Evolutionary conservation across 164 flowering plant genomes (phyloP), one percentile per base, ranked within the genome.

Genomic region (Umbellularia californica): DNA sequence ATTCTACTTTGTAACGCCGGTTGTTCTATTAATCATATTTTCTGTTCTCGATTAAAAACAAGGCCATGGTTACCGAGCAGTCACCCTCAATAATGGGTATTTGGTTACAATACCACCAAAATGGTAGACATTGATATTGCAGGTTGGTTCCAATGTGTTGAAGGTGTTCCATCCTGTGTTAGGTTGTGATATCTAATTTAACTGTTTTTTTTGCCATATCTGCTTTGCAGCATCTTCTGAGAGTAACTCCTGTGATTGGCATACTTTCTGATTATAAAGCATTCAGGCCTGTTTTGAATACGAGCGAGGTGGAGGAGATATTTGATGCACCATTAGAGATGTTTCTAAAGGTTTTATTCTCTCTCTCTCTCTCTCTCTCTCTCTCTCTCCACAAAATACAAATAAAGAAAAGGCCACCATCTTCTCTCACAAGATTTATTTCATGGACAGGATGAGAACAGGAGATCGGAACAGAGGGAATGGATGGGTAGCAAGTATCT

Each of bases 311-410:
- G 50, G 97, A 93, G 72, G 85, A 80, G 30, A 81, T 93, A 69
- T 95, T 95, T 71, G 93, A 95, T 76, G 97, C 89, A 74, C 98
- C 99, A 23, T 80, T 95, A 76, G 98, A 95, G 82, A 95, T 95
- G 98, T 95, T 93, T 80, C 83, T 95, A 74, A 90, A 91, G 98
- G 97, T 95, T 74, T 17, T 30, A 2, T 15, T 30, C n/a, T 11
- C 11, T 35, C 41, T 41, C 47, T 41, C 47, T 25, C 27, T 25
- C 27, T 24, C 25, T 24, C 25, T 24, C 25, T 1, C 0, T 30
- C n/a, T 2, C 10, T 5, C 7, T 35, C 47, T 41, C 47, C 47
- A 41, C 9, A 41, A 41, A 41, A 41, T 7, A 41, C 2, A 41
- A 41, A 41, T 1, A 41, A 41, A 9, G 11, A 41, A 41, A 41